Base-by-base conservation (phyloP, 306 rosid genomes). In the Phaseolus lunatus region DNA sequence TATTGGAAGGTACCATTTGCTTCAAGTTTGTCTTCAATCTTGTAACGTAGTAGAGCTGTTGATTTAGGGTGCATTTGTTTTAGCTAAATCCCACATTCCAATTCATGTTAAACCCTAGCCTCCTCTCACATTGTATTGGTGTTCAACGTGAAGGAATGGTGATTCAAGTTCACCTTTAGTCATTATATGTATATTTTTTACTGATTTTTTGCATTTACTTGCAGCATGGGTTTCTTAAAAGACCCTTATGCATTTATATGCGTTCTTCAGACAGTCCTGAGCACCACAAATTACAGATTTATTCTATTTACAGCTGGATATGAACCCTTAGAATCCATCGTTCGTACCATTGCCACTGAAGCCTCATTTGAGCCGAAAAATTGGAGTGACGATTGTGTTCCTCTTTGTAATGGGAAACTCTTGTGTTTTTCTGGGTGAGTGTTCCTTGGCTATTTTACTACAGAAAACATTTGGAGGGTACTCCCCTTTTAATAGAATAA, bases 151-250 rank as follows among this genome's bases (percentile, higher is more conserved):
- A 61, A 1, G 22, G 13, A 61, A 6, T 16, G 41, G 67, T 27
- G 43, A 29, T 61, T 61, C 13, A 29, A 16, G 16, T 20, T 15
- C 43, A 61, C 13, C 67, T 5, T 29, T 29, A n/a, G 16, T 71
- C 56, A 16, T 62, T 77, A 56, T 53, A 16, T 64, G n/a, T 64
- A 7, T 37, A 1, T 59, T 37, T 20, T 71, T 79, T 77, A 57
- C 57, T 41, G 53, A 58, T 41, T 57, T 39, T 44, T 65, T 78
- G 73, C 67, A 61, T 47, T 57, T 43, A 23, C 70, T 78, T 80
- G 86, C 92, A 92, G 97, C 92, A 86, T 92, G 94, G 97, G 97
- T 80, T 90, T 84, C 77, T 27, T 92, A 9, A 90, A 87, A 54
- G 78, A 89, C 57, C 90, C 91, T 53, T 83, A 10, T 75, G 84